Percentiles rank a stretch among this genome's conserved stretches.
Conservation (phyloP, 2,329 filamentous ascomycete species). For the Whalleya microplaca region DNA sequence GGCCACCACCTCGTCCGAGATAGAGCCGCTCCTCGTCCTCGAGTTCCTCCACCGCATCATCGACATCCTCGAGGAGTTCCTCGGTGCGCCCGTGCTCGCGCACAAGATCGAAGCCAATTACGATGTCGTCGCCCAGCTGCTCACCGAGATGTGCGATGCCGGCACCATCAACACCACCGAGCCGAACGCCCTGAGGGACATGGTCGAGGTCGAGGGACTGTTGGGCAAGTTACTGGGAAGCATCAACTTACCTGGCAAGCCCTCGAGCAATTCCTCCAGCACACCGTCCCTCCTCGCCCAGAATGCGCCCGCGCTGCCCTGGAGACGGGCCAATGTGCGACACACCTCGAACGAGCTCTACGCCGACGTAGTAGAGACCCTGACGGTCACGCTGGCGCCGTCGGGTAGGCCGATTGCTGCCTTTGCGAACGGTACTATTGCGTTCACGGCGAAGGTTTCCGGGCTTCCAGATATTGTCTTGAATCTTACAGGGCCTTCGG, state of each 20-base stretch:
- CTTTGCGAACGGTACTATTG: slow-evolving; percentile 88
- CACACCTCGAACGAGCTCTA: slow-evolving; percentile 98
- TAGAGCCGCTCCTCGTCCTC: slow-evolving; percentile 85
- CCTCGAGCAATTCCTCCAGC: slow-evolving; percentile 46
- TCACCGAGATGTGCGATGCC: slow-evolving; percentile 96
- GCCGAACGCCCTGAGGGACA: slow-evolving; percentile 86
- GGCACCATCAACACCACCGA: slow-evolving; percentile 90
- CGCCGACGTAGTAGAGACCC: slow-evolving; percentile 89
- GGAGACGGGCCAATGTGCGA: slow-evolving; percentile 88
- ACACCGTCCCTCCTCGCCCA: slow-evolving; percentile 46
- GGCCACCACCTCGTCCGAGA: slow-evolving; percentile 81
- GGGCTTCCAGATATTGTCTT: slow-evolving; percentile 90
- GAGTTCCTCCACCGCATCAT: slow-evolving; percentile 94
- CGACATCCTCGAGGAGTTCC: slow-evolving; percentile 91
- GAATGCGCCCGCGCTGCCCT: slow-evolving; percentile 69
- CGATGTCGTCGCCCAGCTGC: slow-evolving; percentile 89
- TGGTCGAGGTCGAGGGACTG: slow-evolving; percentile 89
- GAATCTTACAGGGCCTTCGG: slow-evolving; percentile 77
- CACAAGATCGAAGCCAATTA: slow-evolving; percentile 88
- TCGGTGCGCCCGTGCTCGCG: slow-evolving; percentile 83
- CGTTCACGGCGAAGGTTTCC: slow-evolving; percentile 93
- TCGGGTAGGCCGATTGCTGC: slow-evolving; percentile 87
- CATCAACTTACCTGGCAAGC: slow-evolving; percentile 74
- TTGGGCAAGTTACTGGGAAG: slow-evolving; percentile 87
- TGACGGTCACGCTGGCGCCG: slow-evolving; percentile 85